Conservation (phyloP, 78 protist genomes). For the Planoprotostelium fungivorum region DNA sequence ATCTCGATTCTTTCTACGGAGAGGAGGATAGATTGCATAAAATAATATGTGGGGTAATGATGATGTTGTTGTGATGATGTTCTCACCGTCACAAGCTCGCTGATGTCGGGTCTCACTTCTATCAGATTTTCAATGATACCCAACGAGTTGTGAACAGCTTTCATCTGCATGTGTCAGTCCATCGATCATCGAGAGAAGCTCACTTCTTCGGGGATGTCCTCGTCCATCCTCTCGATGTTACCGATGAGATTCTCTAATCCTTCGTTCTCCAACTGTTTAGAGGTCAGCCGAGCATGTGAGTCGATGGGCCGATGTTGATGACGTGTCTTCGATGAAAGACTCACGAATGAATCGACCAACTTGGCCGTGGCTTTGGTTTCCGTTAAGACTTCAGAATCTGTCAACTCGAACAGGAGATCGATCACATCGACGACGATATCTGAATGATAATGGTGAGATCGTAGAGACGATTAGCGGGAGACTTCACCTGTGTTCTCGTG, state of each 20-base stretch:
- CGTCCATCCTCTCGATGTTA: not conserved
- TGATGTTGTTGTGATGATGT: not conserved
- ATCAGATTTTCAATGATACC: conserved; percentile 39
- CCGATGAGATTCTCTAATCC: conserved; percentile 2
- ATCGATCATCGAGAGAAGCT: not conserved
- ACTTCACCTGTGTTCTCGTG: conserved; percentile 45
- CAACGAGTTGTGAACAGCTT: conserved; percentile 26
- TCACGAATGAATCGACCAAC: not conserved
- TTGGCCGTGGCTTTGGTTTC: not conserved
- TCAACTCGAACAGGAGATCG: conserved; percentile 38
- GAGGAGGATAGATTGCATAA: too few relatives aligned
- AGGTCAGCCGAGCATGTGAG: too few relatives aligned
- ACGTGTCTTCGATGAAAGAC: too few relatives aligned
- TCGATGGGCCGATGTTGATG: too few relatives aligned
- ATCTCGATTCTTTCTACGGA: too few relatives aligned
- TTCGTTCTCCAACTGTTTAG: conserved; percentile 29
- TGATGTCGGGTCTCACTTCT: conserved; percentile 12
- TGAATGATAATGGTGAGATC: not conserved
- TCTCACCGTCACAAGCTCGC: not conserved
- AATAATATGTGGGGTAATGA: too few relatives aligned
- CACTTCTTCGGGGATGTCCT: not conserved
- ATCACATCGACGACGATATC: conserved; percentile 19
- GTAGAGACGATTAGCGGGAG: not conserved
- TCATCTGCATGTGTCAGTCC: conserved; percentile 38
- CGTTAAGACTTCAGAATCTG: conserved; percentile 8